Conservation (phyloP, 2,329 filamentous ascomycete genomes). For the Fulvia fulva region DNA sequence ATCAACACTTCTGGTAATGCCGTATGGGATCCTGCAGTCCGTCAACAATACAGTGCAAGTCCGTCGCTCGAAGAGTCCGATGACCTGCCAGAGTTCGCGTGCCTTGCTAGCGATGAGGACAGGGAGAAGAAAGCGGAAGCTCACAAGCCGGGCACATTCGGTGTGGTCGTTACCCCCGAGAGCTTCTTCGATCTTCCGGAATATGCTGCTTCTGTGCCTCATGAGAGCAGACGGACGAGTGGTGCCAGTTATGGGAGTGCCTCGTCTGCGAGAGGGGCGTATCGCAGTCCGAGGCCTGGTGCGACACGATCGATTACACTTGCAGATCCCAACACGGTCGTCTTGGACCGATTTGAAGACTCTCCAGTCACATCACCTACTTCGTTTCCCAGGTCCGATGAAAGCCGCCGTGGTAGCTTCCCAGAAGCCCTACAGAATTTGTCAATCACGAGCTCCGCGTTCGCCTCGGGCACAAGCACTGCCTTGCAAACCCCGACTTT, state of each 20-base stretch:
- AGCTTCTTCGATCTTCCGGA: conserved; percentile 53
- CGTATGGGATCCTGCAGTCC: conserved; percentile 48
- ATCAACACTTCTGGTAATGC: conserved; percentile 49
- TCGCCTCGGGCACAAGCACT: conserved; percentile 8
- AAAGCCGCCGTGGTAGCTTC: conserved; percentile 15
- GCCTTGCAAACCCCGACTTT: conserved; percentile 13
- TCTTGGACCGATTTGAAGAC: conserved; percentile 51
- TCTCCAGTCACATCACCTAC: conserved; percentile 10
- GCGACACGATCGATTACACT: conserved; percentile 12
- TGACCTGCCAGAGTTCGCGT: conserved; percentile 51
- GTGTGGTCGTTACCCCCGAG: conserved; percentile 52
- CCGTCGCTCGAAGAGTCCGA: conserved; percentile 34
- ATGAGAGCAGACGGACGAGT: conserved; percentile 30
- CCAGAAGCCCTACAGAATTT: conserved; percentile 23
- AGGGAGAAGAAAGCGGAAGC: conserved; percentile 54
- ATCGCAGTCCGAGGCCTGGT: conserved; percentile 3
- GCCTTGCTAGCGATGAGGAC: conserved; percentile 54
- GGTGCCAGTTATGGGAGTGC: conserved; percentile 17
- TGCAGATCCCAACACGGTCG: conserved; percentile 47
- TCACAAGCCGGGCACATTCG: conserved; percentile 51
- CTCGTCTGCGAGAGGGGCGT: neutral
- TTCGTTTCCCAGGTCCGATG: neutral
- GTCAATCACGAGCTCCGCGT: conserved; percentile 21
- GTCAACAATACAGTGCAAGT: conserved; percentile 3
- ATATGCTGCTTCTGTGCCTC: conserved; percentile 37